Base-by-base conservation (phyloP, 2,329 filamentous ascomycete genomes). In the Cladobotryum protrusum region DNA sequence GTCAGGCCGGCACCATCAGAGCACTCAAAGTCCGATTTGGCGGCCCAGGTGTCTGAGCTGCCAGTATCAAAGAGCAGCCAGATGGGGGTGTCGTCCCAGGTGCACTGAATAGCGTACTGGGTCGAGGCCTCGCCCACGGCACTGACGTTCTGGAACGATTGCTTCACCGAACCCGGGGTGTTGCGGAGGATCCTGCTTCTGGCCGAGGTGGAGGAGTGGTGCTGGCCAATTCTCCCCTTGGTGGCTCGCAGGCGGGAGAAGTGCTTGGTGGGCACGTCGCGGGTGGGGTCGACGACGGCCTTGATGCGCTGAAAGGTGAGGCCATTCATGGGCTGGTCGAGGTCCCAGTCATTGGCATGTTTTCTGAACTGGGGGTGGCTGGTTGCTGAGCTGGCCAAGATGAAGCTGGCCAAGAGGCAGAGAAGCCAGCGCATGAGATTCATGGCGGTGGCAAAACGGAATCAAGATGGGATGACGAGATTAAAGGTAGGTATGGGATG, bases 31-130 rank as follows among this genome's bases (percentile, higher is more conserved):
- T 67, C 64, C 1, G 57, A 59, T 11, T 64, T 63, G 33, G 68
- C 67, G 2, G 70, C 67, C 75, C 75, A 79, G 1, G 75, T 78
- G 53, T 79, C 76, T 18, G 74, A 70, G 57, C 74, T 77, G 19
- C 73, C 75, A 0, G 75, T 77, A 55, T 78, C 75, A 43, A 79
- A 64, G 12, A 76, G 57, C 24, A 79, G 58, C 63, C 67, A 70
- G 29, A 71, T 56, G 0, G 65, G 63, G 7, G 59, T 59, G 14
- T 61, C 62, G 34, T 72, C 69, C 70, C 70, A 73, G 4, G 49
- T 56, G 42, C 70, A 71, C 43, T 70, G 59, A 40, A 73, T 62
- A 48, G 67, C 69, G 46, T 73, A 73, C 46, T 72, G 69, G 2
- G 70, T 72, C 5, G 69, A 71, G 44, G 65, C 69, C 12, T 62